These are phyloP conservation scores for Choricystis sp. DNA, from an alignment of 139 green algal genomes.

Conservation along the genomic window DNA sequence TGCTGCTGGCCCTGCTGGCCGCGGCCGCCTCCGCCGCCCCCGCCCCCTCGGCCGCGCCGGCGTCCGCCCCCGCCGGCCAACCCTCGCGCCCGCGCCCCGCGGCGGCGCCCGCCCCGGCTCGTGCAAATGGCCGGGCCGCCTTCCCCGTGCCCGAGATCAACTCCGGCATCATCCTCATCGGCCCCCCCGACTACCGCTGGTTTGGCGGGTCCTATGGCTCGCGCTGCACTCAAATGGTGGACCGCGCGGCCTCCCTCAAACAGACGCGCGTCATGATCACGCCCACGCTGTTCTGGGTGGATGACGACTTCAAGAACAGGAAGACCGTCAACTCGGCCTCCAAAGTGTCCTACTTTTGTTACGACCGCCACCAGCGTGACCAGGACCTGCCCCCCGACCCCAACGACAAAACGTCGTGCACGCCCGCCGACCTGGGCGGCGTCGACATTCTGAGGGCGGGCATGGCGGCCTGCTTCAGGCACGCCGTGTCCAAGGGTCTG, in stretches of 20 bases:
- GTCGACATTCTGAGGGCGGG: constrained; percentile 1
- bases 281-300: constrained; percentile 13
- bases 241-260: constrained; percentile 1
- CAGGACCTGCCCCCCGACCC: background rate
- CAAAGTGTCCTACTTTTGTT: constrained; percentile 5
- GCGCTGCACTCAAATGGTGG: constrained; percentile 3
- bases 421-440: background rate
- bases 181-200: background rate
- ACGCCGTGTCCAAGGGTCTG: background rate
- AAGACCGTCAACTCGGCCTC: constrained; percentile 7
- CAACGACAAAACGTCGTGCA: background rate
- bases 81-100: no score
- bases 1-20: no score
- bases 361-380: background rate
- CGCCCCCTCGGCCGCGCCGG: no score
- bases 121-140: no score
- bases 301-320: constrained; percentile 15
- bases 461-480: constrained; percentile 4
- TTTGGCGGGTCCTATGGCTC: background rate
- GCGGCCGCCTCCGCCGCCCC: no score
- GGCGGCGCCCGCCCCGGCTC: no score
- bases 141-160: background rate
- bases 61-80: background rate
- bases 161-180: background rate
- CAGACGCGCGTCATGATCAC: constrained; percentile 6